These are phyloP conservation scores for Coniochaeta sp. DNA, from an alignment of 2,329 filamentous ascomycete genomes.

Conservation along the genomic window DNA sequence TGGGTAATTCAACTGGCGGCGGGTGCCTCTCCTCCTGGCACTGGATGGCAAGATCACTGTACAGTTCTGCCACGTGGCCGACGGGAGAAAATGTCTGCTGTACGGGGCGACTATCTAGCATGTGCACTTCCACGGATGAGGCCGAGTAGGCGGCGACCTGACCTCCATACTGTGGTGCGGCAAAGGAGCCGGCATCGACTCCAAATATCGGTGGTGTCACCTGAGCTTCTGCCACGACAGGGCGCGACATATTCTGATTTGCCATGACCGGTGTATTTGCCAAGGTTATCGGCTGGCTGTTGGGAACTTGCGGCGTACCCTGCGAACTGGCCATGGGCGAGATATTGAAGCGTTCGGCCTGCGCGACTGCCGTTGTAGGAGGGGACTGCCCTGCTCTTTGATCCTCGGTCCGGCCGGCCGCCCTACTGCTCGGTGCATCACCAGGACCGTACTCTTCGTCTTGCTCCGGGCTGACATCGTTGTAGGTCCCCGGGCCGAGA, in stretches of 20 bases:
- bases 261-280: constrained; percentile 8
- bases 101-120: constrained; percentile 26
- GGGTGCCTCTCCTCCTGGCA: constrained; percentile 35
- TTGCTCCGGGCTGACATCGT: constrained; percentile 36
- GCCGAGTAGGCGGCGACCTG: neutral
- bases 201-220: neutral
- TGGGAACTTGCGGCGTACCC: constrained; percentile 14
- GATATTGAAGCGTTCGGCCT: constrained; percentile 5
- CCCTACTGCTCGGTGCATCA: constrained; percentile 12
- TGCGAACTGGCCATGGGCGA: constrained; percentile 18
- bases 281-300: constrained; percentile 12
- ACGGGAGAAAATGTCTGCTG: constrained; percentile 27
- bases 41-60: constrained; percentile 32
- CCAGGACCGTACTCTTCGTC: constrained; percentile 24
- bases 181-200: neutral
- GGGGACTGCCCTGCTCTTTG: neutral
- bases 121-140: constrained; percentile 14
- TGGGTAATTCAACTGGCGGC: constrained; percentile 36
- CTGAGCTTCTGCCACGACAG: neutral
- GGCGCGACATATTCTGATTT: neutral
- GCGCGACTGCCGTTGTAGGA: constrained; percentile 1
- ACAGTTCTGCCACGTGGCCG: constrained; percentile 39
- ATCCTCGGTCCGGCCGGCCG: constrained; percentile 1
- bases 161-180: neutral
- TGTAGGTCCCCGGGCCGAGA: constrained; percentile 38